Percentiles rank a stretch among this genome's conserved stretches.
Conservation (phyloP, 73 alveolate species). For the Paramecium sexaurelia region DNA sequence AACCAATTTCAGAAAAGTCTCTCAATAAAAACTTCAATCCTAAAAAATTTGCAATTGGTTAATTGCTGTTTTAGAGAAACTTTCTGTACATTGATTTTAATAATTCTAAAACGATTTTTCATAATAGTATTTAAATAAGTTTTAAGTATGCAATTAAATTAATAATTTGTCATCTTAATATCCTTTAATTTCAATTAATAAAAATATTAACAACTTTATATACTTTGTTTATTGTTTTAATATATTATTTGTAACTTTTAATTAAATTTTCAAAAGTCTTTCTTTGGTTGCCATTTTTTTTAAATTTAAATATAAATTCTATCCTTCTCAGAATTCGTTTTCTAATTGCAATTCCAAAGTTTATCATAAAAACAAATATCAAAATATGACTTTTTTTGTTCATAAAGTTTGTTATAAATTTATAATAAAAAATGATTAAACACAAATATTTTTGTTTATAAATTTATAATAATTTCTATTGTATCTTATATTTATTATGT, state of each 20-base stretch:
- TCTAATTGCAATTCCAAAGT: no score
- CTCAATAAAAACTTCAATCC: background rate
- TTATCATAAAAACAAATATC: no score
- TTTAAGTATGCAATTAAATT: slow-evolving; percentile 7
- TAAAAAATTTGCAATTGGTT: background rate
- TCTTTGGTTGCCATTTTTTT: no score
- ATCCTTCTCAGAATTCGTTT: no score
- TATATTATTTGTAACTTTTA: no score
- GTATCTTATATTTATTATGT: background rate
- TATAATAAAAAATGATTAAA: background rate
- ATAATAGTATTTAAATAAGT: background rate
- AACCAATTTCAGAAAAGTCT: background rate
- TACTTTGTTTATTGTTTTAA: no score
- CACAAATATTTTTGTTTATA: background rate
- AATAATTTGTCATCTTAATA: slow-evolving; percentile 21
- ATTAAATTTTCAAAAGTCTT: no score
- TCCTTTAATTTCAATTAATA: background rate
- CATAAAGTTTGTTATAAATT: background rate
- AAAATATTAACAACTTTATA: background rate
- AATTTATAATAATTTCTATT: background rate
- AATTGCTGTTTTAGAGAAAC: background rate
- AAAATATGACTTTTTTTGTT: no score
- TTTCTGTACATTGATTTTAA: slow-evolving; percentile 4
- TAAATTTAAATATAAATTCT: no score
- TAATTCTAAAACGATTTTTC: background rate